Evolutionary conservation across 352 stramenopile species (phyloP), one percentile per base, ranked within the genome.

Genomic region (Bremia lactucae): DNA sequence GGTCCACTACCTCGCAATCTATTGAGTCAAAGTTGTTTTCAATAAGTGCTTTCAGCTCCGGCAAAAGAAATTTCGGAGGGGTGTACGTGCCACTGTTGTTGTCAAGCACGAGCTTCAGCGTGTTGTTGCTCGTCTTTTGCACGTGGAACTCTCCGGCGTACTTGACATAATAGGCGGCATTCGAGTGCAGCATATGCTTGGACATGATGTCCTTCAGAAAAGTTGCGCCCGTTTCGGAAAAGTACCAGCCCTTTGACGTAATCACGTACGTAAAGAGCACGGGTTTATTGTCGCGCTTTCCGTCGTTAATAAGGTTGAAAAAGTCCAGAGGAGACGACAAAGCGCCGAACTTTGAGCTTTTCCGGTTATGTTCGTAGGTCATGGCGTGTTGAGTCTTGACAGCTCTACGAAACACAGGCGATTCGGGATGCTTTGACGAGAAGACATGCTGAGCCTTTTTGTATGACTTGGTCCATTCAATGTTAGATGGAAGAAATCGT

Each of bases 151-250:
- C 57, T 4, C 60, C 60, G 0, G 60, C 55, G 18, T 59, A 68
- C 31, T 59, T 68, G 40, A 70, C 60, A 0, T 45, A 54, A 34
- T 63, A 65, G 7, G 34, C 34, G 2, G 55, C 52, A 2, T 52
- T 33, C 0, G 55, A 59, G 37, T 66, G 60, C 33, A 70, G 37
- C 60, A 70, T 66, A 42, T 70, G 60, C 52, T 70, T 70, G 10
- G 60, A 70, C 22, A 70, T 40, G 44, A 70, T 70, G 48, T 70
- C 60, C 44, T 70, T 70, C 18, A 70, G 66, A 49, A 70, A 70
- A 6, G 60, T 22, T 0, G 60, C 60, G 0, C 60, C 60, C 5
- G 60, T 70, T 45, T 70, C 60, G 11, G 55, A 70, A 18, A 70
- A 70, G 52, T 61, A 70, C 55, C 51, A 70, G n/a, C 60, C 60